These are phyloP conservation scores for Furcasterigmium furcatum DNA, from an alignment of 2,329 filamentous ascomycete genomes.

Conservation along the genomic window DNA sequence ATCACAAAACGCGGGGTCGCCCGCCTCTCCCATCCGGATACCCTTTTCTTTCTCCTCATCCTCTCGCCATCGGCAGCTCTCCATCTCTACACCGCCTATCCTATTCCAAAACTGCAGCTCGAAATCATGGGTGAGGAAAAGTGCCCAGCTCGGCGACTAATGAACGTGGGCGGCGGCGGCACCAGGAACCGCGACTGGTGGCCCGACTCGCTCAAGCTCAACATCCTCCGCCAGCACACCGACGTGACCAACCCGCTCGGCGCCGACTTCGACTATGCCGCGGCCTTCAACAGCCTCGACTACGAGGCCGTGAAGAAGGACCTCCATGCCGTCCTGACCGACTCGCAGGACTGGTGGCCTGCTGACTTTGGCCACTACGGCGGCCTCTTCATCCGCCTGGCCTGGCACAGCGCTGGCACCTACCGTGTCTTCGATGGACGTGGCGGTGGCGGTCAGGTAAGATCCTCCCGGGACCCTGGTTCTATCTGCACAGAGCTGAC, in stretches of 20 bases:
- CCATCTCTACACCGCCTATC: neutral
- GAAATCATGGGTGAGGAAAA: neutral
- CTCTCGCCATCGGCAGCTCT: neutral
- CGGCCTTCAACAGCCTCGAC: constrained; percentile 70
- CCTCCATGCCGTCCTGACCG: constrained; percentile 66
- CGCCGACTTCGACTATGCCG: constrained; percentile 67
- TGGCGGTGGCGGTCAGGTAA: constrained; percentile 62
- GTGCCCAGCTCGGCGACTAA: neutral
- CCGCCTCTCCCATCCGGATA: neutral
- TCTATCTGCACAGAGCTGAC: neutral
- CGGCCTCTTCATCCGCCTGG: constrained; percentile 75
- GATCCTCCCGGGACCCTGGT: no score
- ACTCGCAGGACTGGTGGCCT: constrained; percentile 79
- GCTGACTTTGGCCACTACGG: constrained; percentile 80
- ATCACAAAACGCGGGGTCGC: neutral
- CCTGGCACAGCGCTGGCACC: constrained; percentile 76
- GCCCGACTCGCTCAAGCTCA: constrained; percentile 64
- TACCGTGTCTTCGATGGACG: constrained; percentile 74
- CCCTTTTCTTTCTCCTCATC: neutral
- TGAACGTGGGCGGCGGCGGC: constrained; percentile 56
- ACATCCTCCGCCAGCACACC: constrained; percentile 72
- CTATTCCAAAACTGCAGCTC: neutral
- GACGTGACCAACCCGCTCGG: constrained; percentile 59
- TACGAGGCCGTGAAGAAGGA: constrained; percentile 73
- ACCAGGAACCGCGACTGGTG: constrained; percentile 71